Conservation (phyloP, 1,284 basidiomycete genomes). For the Austroboletus niveus region DNA sequence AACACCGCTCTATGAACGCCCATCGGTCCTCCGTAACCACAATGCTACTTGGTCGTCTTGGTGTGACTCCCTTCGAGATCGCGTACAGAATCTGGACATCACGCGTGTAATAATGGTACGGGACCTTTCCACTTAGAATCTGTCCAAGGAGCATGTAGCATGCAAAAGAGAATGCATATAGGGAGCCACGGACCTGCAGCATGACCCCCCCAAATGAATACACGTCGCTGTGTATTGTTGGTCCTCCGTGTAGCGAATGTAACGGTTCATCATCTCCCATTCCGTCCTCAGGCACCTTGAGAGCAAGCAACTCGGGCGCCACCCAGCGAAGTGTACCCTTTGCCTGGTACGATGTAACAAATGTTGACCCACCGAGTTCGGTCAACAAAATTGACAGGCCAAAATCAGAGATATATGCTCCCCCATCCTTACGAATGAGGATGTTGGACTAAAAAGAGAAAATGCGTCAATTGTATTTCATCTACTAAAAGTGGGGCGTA, state of each 20-base stretch:
- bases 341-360: conserved; percentile 11
- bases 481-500: neutral
- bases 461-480: neutral
- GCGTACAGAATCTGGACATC: conserved; percentile 8
- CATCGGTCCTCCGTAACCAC: conserved; percentile 2
- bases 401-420: conserved; percentile 16
- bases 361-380: conserved; percentile 13
- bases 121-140: conserved; percentile 15
- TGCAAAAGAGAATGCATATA: neutral
- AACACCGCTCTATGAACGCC: conserved; percentile 4
- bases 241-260: neutral
- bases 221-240: conserved; percentile 9
- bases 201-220: conserved; percentile 20
- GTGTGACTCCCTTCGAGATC: conserved; percentile 7
- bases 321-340: conserved; percentile 18
- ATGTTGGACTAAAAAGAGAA: conserved; percentile 17
- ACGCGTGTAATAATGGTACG: conserved; percentile 12
- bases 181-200: conserved; percentile 8
- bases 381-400: conserved; percentile 19
- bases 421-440: conserved; percentile 9
- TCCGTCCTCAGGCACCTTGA: conserved; percentile 8
- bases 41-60: conserved; percentile 5
- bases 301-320: conserved; percentile 16
- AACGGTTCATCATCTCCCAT: neutral
- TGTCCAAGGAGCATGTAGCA: neutral